Evolutionary conservation across 164 flowering plant species (phyloP).

Genomic region (Euptelea pleiosperma): DNA sequence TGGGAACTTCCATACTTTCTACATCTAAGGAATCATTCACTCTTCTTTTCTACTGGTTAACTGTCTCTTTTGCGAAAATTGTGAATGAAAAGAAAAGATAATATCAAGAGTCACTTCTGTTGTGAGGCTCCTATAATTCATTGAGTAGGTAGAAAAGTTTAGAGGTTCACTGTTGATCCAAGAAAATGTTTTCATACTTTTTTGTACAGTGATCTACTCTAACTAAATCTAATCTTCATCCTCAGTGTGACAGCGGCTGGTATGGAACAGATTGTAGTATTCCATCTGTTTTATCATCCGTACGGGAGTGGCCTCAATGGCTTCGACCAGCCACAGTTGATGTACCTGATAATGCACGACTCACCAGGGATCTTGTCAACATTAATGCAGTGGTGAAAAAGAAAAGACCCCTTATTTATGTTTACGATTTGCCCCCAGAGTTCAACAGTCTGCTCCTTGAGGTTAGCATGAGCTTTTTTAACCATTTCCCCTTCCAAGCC

Average conservation of each 20-base stretch:
- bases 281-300: constrained; percentile 69
- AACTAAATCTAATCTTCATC: neutral
- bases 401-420: constrained; percentile 91
- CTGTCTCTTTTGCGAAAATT: neutral
- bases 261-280: constrained; percentile 91
- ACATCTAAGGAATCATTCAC: neutral
- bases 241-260: constrained; percentile 86
- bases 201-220: neutral
- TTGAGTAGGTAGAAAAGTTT: neutral
- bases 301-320: constrained; percentile 88
- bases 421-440: constrained; percentile 90
- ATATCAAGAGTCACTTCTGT: neutral
- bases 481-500: neutral
- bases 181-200: too few species aligned
- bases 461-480: constrained; percentile 43
- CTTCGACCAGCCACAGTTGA: constrained; percentile 77
- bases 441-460: constrained; percentile 90
- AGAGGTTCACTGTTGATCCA: too few species aligned
- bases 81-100: neutral
- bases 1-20: neutral
- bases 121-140: neutral
- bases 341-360: constrained; percentile 41
- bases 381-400: constrained; percentile 64
- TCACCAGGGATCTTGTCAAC: constrained; percentile 27
- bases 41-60: too few species aligned